phyloP scores from a whole-genome alignment of 495 filamentous ascomycete genomes.

The Poronia punctata region DNA sequence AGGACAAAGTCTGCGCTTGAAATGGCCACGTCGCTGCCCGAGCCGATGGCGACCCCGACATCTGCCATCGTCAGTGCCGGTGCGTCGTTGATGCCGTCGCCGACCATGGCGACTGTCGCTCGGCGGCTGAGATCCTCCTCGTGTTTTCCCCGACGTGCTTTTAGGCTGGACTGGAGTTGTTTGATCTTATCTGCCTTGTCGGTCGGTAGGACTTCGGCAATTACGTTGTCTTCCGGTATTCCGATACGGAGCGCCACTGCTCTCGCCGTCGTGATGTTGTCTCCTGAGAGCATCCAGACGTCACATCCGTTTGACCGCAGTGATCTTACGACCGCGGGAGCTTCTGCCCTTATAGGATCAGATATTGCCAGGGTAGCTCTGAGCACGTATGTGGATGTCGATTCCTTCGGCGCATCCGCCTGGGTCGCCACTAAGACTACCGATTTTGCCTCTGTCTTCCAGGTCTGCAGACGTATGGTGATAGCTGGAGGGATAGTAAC shows the following conservation, averaged over 20 bases:
- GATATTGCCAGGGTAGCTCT: slow-evolving; percentile 50
- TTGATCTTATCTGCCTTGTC: slow-evolving; percentile 82
- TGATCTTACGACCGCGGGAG: slow-evolving; percentile 55
- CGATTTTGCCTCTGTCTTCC: slow-evolving; percentile 68
- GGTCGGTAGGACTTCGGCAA: slow-evolving; percentile 79
- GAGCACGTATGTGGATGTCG: slow-evolving; percentile 28
- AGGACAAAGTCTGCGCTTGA: slow-evolving; percentile 78
- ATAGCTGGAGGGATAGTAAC: slow-evolving; percentile 29
- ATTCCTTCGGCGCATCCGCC: not conserved
- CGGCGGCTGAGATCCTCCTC: slow-evolving; percentile 26
- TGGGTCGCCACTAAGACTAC: slow-evolving; percentile 59
- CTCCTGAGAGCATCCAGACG: slow-evolving; percentile 91
- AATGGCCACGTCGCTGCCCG: slow-evolving; percentile 80
- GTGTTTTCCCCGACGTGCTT: slow-evolving; percentile 24
- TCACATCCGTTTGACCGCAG: slow-evolving; percentile 59
- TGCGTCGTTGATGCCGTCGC: slow-evolving; percentile 86
- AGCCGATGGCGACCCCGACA: slow-evolving; percentile 77
- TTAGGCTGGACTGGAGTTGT: slow-evolving; percentile 60
- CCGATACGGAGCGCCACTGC: slow-evolving; percentile 71
- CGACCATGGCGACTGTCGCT: slow-evolving; percentile 50
- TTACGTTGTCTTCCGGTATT: slow-evolving; percentile 67
- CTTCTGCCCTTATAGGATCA: slow-evolving; percentile 76
- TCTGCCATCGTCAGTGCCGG: slow-evolving; percentile 75
- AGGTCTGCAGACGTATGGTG: slow-evolving; percentile 46
- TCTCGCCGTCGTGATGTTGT: slow-evolving; percentile 65